Evolutionary conservation across 306 rosid species (phyloP).

Genomic region (Cucumis cinereus): DNA sequence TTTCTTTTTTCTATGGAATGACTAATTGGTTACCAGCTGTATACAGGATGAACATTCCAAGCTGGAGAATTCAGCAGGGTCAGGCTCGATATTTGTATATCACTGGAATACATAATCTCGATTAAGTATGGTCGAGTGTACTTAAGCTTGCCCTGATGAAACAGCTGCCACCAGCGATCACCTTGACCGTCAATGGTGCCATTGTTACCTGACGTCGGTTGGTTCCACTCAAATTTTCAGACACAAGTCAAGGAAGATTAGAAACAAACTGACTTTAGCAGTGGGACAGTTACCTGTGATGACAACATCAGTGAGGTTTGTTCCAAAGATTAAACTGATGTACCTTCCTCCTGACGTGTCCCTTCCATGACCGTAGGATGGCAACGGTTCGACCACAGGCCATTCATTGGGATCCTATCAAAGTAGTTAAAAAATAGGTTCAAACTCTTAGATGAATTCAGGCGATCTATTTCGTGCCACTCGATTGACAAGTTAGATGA

Average conservation of each 20-base stretch:
- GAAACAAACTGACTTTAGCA: neutral
- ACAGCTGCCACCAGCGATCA: constrained; percentile 34
- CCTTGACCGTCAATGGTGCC: constrained; percentile 43
- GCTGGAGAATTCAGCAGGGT: constrained; percentile 34
- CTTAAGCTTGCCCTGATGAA: constrained; percentile 36
- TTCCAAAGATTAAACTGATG: constrained; percentile 30
- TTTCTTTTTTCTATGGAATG: neutral
- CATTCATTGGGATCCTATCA: constrained; percentile 27
- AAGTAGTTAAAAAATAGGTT: neutral
- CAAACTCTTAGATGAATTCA: neutral
- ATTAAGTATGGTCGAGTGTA: constrained; percentile 38
- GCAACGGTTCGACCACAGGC: constrained; percentile 26
- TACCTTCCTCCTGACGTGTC: constrained; percentile 33
- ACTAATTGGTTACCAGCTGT: constrained; percentile 25
- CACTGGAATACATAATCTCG: constrained; percentile 22
- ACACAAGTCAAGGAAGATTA: neutral
- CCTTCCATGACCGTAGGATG: constrained; percentile 38
- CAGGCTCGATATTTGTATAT: constrained; percentile 26
- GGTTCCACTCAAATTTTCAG: neutral
- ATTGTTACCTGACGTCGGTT: constrained; percentile 20
- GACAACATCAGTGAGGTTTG: constrained; percentile 33
- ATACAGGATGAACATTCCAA: constrained; percentile 42
- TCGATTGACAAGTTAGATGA: neutral
- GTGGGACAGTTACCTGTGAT: constrained; percentile 18
- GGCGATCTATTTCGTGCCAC: neutral